A percentile compares a stretch with the other conserved stretches of the same genome.
phyloP scores from a whole-genome alignment of 1,139 yeast species.

The Candida dubliniensis region DNA sequence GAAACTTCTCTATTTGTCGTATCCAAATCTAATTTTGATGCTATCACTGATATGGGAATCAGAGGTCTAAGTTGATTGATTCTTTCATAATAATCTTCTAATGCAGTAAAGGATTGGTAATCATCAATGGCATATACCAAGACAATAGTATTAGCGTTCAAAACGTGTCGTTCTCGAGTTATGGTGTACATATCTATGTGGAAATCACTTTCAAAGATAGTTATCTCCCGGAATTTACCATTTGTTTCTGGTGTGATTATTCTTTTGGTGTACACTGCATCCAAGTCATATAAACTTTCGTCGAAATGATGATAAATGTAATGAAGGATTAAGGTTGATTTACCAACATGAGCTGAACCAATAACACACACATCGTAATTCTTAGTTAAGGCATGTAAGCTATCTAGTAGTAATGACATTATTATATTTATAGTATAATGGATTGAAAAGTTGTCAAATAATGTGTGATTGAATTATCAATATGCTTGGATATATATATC shows the following conservation, averaged over 20 bases:
- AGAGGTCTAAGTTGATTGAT: constrained; percentile 19
- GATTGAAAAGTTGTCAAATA: too few relatives aligned
- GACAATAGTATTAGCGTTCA: constrained; percentile 31
- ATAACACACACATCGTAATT: constrained; percentile 36
- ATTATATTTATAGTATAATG: background rate
- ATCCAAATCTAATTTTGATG: constrained; percentile 32
- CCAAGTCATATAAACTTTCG: constrained; percentile 27
- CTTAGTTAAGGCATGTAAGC: constrained; percentile 23
- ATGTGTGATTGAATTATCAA: too few relatives aligned
- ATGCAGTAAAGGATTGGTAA: constrained; percentile 26
- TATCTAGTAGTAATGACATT: constrained; percentile 3
- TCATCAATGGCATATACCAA: constrained; percentile 33
- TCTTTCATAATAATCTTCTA: constrained; percentile 29
- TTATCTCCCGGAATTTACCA: constrained; percentile 23
- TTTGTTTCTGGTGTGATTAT: constrained; percentile 12
- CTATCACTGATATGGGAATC: constrained; percentile 36
- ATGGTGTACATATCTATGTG: constrained; percentile 29
- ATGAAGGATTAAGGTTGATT: constrained; percentile 28
- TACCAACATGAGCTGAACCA: constrained; percentile 32
- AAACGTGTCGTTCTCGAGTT: constrained; percentile 27
- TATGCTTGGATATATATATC: too few relatives aligned
- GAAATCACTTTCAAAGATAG: constrained; percentile 30
- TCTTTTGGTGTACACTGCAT: constrained; percentile 29
- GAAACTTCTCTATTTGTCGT: constrained; percentile 25
- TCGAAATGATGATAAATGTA: constrained; percentile 26